phyloP scores from a whole-genome alignment of 2,329 filamentous ascomycete genomes.

The Talaromyces atroroseus region DNA sequence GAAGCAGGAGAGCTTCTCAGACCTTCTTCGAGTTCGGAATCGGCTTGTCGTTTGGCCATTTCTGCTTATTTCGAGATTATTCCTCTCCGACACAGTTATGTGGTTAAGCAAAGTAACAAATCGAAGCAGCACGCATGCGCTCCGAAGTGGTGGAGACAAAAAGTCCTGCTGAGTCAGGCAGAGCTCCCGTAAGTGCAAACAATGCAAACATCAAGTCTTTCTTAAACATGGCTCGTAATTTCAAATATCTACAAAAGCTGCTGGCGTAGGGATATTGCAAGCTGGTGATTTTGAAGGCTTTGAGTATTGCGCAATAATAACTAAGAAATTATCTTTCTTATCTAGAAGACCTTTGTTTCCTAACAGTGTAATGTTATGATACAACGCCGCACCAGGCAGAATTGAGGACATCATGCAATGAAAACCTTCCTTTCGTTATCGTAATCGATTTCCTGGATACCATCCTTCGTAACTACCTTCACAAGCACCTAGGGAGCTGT shows the following conservation, averaged over 20 bases:
- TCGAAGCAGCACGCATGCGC: constrained; percentile 10
- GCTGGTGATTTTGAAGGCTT: neutral
- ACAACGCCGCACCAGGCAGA: constrained; percentile 26
- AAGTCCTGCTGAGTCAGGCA: neutral
- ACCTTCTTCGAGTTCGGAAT: constrained; percentile 36
- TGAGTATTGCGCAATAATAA: neutral
- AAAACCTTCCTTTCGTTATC: constrained; percentile 65
- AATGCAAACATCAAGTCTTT: constrained; percentile 2
- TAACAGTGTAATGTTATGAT: constrained; percentile 23
- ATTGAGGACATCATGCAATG: constrained; percentile 36
- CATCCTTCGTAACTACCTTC: constrained; percentile 93
- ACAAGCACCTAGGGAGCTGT: constrained; percentile 50
- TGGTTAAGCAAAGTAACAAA: constrained; percentile 5
- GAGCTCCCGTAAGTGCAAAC: constrained; percentile 9
- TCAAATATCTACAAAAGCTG: neutral
- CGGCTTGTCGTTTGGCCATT: constrained; percentile 46
- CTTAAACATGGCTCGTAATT: neutral
- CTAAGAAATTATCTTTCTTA: neutral
- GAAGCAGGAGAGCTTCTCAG: constrained; percentile 36
- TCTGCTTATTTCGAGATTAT: constrained; percentile 10
- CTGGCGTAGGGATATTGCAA: neutral
- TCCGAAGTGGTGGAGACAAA: constrained; percentile 1
- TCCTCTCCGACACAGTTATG: neutral
- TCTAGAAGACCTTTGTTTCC: neutral
- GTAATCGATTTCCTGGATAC: constrained; percentile 77